Evolutionary conservation across 179 eudicot genomes (phyloP), one percentile per base, ranked within the genome.

Genomic region (Pouteria campechiana): DNA sequence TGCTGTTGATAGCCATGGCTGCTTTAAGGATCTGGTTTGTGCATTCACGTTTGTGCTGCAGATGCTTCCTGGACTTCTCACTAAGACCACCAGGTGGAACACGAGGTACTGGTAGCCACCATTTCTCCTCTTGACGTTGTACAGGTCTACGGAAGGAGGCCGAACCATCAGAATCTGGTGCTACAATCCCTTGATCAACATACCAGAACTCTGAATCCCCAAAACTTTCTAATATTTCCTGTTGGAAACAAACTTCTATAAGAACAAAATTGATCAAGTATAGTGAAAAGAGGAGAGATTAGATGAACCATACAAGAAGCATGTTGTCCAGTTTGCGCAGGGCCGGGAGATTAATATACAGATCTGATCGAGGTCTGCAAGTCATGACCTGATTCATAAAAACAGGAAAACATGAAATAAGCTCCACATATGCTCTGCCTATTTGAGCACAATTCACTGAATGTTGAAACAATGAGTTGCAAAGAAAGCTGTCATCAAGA

Each of bases 21-120:
- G 96, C 96, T 57, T 86, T 86, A 6, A 82, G 78, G 39, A 86
- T 82, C 59, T 86, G 96, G 57, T 82, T 77, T 0, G 85, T 60
- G 66, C 82, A 78, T 58, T 86, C 88, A 4, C 89, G 84, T 47
- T 50, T 64, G 57, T 86, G 79, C 55, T 86, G 93, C 41, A 86
- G 50, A 37, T 57, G 75, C 48, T 82, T 86, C 61, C 85, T 64
- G 22, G 67, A 74, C 47, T 48, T 76, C 59, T 76, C 78, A 32
- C 57, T 64, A 6, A 82, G 85, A 42, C 95, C 96, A 11, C 75
- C 77, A 29, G 72, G 50, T 34, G 96, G 83, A 34, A 86, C 89
- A 1, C 89, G 63, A 17, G 96, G 96, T 18, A 76, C 82, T 2
- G 96, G 96, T 16, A 86, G 71, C 96, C 96, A 86, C 96, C 96